phyloP scores from a whole-genome alignment of 805 yeast species.

The Hanseniaspora lindneri region DNA sequence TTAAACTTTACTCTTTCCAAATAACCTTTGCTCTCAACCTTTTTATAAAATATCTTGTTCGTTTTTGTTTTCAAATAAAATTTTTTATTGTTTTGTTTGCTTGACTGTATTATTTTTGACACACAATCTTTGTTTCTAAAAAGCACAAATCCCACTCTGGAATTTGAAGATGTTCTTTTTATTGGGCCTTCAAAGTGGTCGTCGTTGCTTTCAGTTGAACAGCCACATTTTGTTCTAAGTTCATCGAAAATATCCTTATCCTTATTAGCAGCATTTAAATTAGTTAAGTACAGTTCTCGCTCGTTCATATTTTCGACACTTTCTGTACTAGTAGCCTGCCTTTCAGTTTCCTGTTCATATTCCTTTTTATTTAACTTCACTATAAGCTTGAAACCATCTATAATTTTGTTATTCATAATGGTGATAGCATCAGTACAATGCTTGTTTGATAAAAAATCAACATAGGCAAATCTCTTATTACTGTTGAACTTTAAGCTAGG shows the following conservation, averaged over 20 bases:
- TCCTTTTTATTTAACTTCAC: conserved; percentile 56
- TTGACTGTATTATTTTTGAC: conserved; percentile 33
- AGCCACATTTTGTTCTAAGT: conserved; percentile 6
- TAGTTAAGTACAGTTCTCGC: conserved; percentile 21
- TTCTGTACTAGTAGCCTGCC: conserved; percentile 37
- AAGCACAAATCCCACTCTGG: conserved; percentile 57
- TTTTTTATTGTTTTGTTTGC: conserved; percentile 26
- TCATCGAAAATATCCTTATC: conserved; percentile 23
- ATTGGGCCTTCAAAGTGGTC: conserved; percentile 7
- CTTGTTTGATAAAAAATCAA: conserved; percentile 40
- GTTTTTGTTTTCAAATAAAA: conserved; percentile 29
- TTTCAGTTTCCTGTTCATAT: conserved; percentile 32
- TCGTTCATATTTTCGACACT: conserved; percentile 51
- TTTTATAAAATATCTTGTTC: conserved; percentile 37
- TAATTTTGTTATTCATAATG: conserved; percentile 31
- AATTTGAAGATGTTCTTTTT: conserved; percentile 19
- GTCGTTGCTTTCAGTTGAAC: neutral
- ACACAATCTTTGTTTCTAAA: conserved; percentile 39
- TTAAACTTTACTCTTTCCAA: conserved; percentile 28
- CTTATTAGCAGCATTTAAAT: neutral
- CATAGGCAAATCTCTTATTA: conserved; percentile 60
- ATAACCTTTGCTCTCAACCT: conserved; percentile 35
- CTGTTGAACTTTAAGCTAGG: conserved; percentile 49
- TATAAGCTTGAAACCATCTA: conserved; percentile 35
- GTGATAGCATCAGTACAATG: conserved; percentile 37